Evolutionary conservation across 2,329 filamentous ascomycete species (phyloP).

Genomic region (Microdochium paspali): DNA sequence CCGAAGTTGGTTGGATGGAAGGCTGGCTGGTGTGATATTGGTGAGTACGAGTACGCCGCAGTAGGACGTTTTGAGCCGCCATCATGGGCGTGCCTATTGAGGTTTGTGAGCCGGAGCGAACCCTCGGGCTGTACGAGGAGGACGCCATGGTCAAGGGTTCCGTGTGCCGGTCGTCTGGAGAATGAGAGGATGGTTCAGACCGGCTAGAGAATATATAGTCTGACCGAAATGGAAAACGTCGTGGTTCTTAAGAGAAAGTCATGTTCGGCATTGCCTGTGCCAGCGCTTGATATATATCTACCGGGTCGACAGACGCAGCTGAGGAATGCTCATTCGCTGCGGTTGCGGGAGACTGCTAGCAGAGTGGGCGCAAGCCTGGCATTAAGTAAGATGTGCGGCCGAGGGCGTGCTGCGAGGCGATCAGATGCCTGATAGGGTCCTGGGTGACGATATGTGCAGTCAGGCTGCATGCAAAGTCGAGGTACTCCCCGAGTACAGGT

Average conservation of each 20-base stretch:
- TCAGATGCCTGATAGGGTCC: conserved; percentile 16
- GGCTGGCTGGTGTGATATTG: conserved; percentile 27
- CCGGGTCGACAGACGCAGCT: not conserved
- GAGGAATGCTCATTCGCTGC: not conserved
- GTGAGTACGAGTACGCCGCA: conserved; percentile 33
- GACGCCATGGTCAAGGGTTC: conserved; percentile 24
- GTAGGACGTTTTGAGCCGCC: conserved; percentile 28
- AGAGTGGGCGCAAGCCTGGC: not conserved
- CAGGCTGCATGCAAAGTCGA: conserved; percentile 17
- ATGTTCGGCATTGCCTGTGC: not conserved
- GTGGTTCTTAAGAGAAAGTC: not conserved
- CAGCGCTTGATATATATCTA: not conserved
- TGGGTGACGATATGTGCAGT: conserved; percentile 11
- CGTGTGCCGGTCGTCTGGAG: conserved; percentile 13
- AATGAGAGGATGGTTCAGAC: not conserved
- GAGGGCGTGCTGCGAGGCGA: conserved; percentile 15
- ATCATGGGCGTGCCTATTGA: conserved; percentile 26
- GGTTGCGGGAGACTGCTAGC: not conserved
- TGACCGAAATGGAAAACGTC: not conserved
- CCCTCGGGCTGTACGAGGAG: conserved; percentile 18
- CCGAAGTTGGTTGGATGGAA: conserved; percentile 21
- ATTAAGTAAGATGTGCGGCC: not conserved
- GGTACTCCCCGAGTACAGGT: conserved; percentile 22
- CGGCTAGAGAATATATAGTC: not conserved
- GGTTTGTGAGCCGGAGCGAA: conserved; percentile 17